Conservation (phyloP, 2,329 filamentous ascomycete species). For the Arthroderma sp. region DNA sequence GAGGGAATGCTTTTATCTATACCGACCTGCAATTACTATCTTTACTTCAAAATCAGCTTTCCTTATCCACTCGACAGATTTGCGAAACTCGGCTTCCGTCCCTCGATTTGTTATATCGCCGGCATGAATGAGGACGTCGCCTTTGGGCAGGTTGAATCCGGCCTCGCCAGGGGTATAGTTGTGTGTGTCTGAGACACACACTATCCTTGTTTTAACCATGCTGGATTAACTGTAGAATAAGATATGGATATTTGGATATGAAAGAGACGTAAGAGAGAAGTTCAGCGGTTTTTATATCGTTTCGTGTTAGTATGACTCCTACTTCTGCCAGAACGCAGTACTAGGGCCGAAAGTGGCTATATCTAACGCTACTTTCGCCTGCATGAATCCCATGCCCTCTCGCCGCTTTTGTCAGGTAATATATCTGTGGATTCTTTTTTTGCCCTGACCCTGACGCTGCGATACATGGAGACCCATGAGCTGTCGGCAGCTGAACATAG, state of each 20-base stretch:
- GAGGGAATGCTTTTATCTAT: background rate
- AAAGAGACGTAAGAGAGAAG: no score
- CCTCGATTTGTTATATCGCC: constrained; percentile 47
- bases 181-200: constrained; percentile 49
- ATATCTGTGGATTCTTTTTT: no score
- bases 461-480: no score
- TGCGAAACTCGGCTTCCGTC: constrained; percentile 37
- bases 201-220: constrained; percentile 35
- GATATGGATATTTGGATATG: background rate
- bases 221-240: background rate
- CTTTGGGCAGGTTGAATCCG: constrained; percentile 39
- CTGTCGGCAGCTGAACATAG: no score
- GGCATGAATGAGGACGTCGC: constrained; percentile 47
- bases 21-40: constrained; percentile 40
- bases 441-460: no score
- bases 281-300: no score
- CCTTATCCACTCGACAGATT: constrained; percentile 40
- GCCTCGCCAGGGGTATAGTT: constrained; percentile 36
- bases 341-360: no score
- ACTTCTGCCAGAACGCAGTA: no score
- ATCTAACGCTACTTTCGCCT: no score
- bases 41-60: constrained; percentile 41
- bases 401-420: no score
- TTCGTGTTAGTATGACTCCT: no score
- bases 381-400: no score